Evolutionary conservation across 352 stramenopile species (phyloP).

Genomic region (Salisapilia sapeloensis): DNA sequence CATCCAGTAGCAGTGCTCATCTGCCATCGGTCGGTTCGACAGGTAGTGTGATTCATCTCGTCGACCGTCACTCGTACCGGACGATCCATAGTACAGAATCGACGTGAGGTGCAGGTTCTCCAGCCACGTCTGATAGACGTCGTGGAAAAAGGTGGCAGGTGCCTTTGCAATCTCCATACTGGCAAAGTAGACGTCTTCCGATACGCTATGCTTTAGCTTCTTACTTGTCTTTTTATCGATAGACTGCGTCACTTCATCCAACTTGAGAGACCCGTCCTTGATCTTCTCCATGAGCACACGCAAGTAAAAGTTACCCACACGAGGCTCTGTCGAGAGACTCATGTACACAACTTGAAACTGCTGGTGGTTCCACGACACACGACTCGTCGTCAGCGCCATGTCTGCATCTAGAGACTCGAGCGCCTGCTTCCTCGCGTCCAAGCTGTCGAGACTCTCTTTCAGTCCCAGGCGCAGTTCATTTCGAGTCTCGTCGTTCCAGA

Average conservation of each 20-base stretch:
- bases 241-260: conserved; percentile 28
- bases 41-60: conserved; percentile 3
- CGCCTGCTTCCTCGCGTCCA: conserved; percentile 28
- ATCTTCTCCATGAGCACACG: conserved; percentile 54
- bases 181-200: conserved; percentile 32
- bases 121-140: conserved; percentile 71
- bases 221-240: conserved; percentile 24
- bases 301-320: conserved; percentile 48
- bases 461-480: conserved; percentile 32
- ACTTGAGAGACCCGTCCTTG: conserved; percentile 43
- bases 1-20: conserved; percentile 23
- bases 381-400: conserved; percentile 4
- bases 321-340: conserved; percentile 37
- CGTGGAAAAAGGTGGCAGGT: conserved; percentile 46
- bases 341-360: conserved; percentile 51
- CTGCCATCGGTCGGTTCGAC: conserved; percentile 3
- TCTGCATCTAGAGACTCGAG: conserved; percentile 7
- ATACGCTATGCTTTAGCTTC: conserved; percentile 10
- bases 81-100: conserved; percentile 12
- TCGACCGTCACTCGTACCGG: conserved; percentile 14
- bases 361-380: conserved; percentile 41
- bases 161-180: conserved; percentile 47
- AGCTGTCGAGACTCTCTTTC: conserved; percentile 20
- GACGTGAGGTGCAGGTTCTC: conserved; percentile 41
- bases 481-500: conserved; percentile 51